Base-by-base conservation (phyloP, 1,284 basidiomycete genomes). In the Pseudozyma thailandica region DNA sequence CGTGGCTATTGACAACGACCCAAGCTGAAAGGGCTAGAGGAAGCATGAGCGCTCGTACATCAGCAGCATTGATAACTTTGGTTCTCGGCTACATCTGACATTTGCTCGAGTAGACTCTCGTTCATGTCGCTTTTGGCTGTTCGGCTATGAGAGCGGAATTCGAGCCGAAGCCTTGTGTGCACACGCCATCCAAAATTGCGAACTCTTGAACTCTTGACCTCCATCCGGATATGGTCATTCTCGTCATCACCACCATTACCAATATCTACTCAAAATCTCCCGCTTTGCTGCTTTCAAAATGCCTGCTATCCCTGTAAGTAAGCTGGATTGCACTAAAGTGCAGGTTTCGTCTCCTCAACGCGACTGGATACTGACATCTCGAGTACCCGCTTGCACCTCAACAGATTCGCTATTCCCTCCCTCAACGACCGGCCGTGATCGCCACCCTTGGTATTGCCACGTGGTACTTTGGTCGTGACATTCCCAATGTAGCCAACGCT, bases 401-500 rank as follows among this genome's bases (percentile, higher is more conserved):
- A 6, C 44, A 65, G 62, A 51, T 65, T 23, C 56, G 56, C 27
- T 65, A 65, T 48, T 50, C 62, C 50, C 52, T 65, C n/a, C 62
- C 62, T 30, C 55, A 59, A 43, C 48, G 49, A n/a, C 62, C 62
- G 18, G 52, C 62, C 18, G 39, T 42, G 6, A 21, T 55, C 5
- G 31, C 30, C 6, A 52, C 35, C 5, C 27, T 55, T 16, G 38
- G 28, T 13, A 51, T 65, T 18, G 62, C 52, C 26, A 52, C 62
- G 28, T 59, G 31, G 28, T 65, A 55, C 48, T 59, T 65, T 44
- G 62, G 62, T 25, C 56, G 62, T 20, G 48, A 65, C 26, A 65
- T 59, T 20, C 46, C 43, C n/a, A 50, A 54, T 43, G 50, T 65
- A 38, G 62, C 62, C 51, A 59, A 59, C 45, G n/a, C 51, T 12